Conservation (phyloP, 2,329 filamentous ascomycete genomes). For the Ceratocystis smalleyi region DNA sequence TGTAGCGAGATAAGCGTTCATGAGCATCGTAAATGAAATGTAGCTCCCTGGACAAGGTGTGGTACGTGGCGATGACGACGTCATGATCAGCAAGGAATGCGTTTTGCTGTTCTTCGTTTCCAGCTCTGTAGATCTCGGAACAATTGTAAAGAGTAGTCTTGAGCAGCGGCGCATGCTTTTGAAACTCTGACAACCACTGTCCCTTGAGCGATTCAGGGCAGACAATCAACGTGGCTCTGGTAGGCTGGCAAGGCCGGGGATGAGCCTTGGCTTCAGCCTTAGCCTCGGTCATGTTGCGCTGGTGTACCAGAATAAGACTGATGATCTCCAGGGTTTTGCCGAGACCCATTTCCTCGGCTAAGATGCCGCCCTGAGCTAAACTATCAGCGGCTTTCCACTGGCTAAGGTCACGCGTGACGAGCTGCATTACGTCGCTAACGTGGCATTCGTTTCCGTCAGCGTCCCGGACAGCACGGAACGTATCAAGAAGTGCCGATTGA, state of each 20-base stretch:
- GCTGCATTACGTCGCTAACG: slow-evolving; percentile 48
- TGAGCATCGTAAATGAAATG: slow-evolving; percentile 60
- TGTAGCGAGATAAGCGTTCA: slow-evolving; percentile 48
- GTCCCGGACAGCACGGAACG: slow-evolving; percentile 26
- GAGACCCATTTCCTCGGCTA: slow-evolving; percentile 71
- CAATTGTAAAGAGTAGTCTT: slow-evolving; percentile 43
- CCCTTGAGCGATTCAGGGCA: slow-evolving; percentile 39
- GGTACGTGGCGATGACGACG: slow-evolving; percentile 49
- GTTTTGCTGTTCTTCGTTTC: slow-evolving; percentile 27
- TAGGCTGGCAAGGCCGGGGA: slow-evolving; percentile 31
- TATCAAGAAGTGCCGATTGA: neutral
- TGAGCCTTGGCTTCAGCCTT: slow-evolving; percentile 23
- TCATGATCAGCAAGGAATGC: slow-evolving; percentile 36
- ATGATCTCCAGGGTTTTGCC: slow-evolving; percentile 69
- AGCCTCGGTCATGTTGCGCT: slow-evolving; percentile 16
- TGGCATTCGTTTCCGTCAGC: slow-evolving; percentile 29
- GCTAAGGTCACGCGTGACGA: slow-evolving; percentile 35
- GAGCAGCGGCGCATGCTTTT: slow-evolving; percentile 41
- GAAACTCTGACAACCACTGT: slow-evolving; percentile 48
- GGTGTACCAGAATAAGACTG: slow-evolving; percentile 52
- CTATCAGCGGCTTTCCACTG: slow-evolving; percentile 30
- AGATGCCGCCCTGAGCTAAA: slow-evolving; percentile 42
- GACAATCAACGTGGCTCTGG: slow-evolving; percentile 45
- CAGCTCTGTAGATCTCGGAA: slow-evolving; percentile 19
- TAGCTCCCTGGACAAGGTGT: slow-evolving; percentile 62